These are phyloP conservation scores for Tetracladium marchalianum DNA, from an alignment of 495 filamentous ascomycete species.

Conservation along the genomic window DNA sequence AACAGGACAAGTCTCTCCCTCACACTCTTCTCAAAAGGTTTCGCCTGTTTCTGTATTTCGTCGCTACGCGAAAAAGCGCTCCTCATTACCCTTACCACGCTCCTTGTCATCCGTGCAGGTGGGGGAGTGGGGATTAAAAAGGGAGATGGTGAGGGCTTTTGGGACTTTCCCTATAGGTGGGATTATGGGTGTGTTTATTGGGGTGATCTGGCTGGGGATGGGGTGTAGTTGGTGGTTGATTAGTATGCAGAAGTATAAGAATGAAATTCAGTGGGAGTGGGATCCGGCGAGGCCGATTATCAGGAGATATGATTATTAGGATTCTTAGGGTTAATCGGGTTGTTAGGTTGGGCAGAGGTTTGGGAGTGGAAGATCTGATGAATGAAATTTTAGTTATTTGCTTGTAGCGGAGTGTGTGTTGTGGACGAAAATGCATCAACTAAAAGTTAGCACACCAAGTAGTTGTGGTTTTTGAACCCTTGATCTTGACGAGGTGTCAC, in stretches of 20 bases:
- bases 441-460: too few species aligned
- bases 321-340: too few species aligned
- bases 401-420: too few species aligned
- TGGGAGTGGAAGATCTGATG: too few species aligned
- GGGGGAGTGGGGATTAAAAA: constrained; percentile 62
- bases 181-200: constrained; percentile 61
- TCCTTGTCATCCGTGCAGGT: constrained; percentile 73
- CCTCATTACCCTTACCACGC: constrained; percentile 62
- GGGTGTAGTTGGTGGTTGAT: constrained; percentile 98
- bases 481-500: too few species aligned
- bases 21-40: constrained; percentile 92
- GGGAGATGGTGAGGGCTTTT: constrained; percentile 29
- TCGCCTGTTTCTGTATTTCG: constrained; percentile 95
- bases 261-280: constrained; percentile 97
- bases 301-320: constrained; percentile 18
- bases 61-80: constrained; percentile 70
- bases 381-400: too few species aligned
- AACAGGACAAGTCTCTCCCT: constrained; percentile 89
- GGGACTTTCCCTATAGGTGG: constrained; percentile 49
- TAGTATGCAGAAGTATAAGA: constrained; percentile 95
- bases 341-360: too few species aligned
- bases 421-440: too few species aligned
- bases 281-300: constrained; percentile 88
- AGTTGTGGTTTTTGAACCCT: too few species aligned
- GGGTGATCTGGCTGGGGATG: constrained; percentile 68